phyloP scores from a whole-genome alignment of 768 basidiomycete genomes.

The Mycena sanguinolenta region DNA sequence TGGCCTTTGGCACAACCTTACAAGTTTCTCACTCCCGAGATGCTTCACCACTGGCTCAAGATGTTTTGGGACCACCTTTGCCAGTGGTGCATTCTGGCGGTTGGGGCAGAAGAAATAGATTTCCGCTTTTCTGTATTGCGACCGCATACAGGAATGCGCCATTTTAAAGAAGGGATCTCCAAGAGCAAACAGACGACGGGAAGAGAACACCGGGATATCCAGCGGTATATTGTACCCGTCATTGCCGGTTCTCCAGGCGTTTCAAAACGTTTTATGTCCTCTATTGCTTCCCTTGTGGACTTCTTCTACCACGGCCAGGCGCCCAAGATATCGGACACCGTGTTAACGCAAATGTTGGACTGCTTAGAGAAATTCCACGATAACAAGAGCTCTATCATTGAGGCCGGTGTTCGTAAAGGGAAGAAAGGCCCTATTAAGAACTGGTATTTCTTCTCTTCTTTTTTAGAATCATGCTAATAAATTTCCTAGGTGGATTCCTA shows the following conservation, averaged over 20 bases:
- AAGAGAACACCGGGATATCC: background rate
- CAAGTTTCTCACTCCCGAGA: background rate
- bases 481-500: background rate
- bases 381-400: background rate
- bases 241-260: background rate
- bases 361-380: background rate
- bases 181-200: background rate
- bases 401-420: background rate
- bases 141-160: too few species aligned
- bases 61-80: background rate
- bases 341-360: background rate
- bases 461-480: background rate
- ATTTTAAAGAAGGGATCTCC: background rate
- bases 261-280: background rate
- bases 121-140: too few species aligned
- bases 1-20: background rate
- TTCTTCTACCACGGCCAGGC: background rate
- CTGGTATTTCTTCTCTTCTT: background rate
- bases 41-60: constrained; percentile 5
- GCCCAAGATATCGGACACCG: too few species aligned
- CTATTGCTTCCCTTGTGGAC: background rate
- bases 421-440: background rate
- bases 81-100: background rate
- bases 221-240: background rate
- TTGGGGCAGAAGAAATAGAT: background rate